Percentiles rank a stretch among this genome's conserved stretches.
phyloP scores from a whole-genome alignment of 352 stramenopile genomes.

The Pythium coloratum region DNA sequence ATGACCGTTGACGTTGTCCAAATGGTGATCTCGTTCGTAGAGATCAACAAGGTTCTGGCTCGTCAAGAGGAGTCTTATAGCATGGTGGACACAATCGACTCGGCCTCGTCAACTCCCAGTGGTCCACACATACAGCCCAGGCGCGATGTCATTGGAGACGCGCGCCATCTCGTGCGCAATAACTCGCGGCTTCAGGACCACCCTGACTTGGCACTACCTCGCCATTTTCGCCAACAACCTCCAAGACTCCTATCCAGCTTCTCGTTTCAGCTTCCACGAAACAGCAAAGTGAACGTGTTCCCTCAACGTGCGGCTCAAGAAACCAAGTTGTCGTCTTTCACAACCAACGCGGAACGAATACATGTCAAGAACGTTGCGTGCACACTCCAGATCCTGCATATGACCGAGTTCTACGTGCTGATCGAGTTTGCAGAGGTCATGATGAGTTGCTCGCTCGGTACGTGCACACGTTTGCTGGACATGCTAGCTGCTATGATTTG shows the following conservation, averaged over 20 bases:
- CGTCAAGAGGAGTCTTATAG: background rate
- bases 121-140: background rate
- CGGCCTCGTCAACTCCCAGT: background rate
- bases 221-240: background rate
- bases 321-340: too few relatives aligned
- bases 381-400: constrained; percentile 14
- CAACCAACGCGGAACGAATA: background rate
- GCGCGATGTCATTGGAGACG: constrained; percentile 3
- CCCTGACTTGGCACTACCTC: background rate
- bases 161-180: background rate
- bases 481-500: too few relatives aligned
- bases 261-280: background rate
- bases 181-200: background rate
- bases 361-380: background rate
- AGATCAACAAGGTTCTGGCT: background rate
- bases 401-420: constrained; percentile 25
- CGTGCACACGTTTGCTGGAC: background rate
- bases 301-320: background rate
- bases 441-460: constrained; percentile 21
- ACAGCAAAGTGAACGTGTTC: background rate
- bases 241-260: background rate
- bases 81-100: background rate
- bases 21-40: background rate
- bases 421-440: constrained; percentile 28
- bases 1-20: constrained; percentile 15